Conservation (phyloP, 257 asterid genomes). For the Anisodus acutangulus region DNA sequence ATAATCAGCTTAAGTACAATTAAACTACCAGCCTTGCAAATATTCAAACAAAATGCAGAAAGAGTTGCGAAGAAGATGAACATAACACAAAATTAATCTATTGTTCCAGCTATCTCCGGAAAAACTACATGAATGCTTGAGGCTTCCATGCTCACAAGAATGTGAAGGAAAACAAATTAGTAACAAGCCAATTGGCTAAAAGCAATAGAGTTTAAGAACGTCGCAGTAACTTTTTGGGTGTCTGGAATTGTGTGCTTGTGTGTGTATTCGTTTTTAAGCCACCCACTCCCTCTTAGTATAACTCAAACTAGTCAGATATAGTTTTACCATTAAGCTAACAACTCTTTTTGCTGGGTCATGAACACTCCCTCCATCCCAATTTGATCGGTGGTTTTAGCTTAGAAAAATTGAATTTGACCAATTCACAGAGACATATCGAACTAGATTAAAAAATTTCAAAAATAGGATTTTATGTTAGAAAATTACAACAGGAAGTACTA, state of each 20-base stretch:
- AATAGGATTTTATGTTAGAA: conserved; percentile 6
- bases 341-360: neutral
- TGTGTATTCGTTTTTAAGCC: neutral
- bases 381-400: neutral
- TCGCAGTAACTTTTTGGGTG: neutral
- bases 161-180: conserved; percentile 10
- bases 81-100: neutral
- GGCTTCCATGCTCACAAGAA: neutral
- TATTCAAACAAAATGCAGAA: neutral
- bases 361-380: neutral
- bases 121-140: neutral
- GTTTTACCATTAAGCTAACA: neutral
- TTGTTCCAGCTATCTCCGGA: neutral
- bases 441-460: neutral
- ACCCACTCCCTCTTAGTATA: conserved; percentile 19
- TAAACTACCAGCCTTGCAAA: conserved; percentile 4
- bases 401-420: neutral
- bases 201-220: neutral
- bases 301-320: conserved; percentile 1
- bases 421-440: neutral
- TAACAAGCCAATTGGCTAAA: neutral
- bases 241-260: neutral
- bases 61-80: neutral
- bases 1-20: neutral
- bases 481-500: neutral